phyloP scores from a whole-genome alignment of 306 rosid genomes.

The Lathyrus sativus region DNA sequence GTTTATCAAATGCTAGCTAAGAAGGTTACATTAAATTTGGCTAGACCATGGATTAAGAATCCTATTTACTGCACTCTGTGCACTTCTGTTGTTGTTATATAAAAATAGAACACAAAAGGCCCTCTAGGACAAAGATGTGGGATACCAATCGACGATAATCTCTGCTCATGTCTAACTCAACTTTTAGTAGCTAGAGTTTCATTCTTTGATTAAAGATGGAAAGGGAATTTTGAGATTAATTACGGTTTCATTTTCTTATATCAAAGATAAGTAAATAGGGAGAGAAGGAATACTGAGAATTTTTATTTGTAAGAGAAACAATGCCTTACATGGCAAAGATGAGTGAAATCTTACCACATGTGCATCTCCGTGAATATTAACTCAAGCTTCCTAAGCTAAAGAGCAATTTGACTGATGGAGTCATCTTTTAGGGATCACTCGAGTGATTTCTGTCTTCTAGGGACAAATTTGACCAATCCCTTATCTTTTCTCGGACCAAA shows the following conservation, averaged over 20 bases:
- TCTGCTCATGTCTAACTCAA: background rate
- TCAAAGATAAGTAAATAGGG: no score
- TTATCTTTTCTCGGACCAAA: background rate
- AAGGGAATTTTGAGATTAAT: background rate
- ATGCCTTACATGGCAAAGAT: background rate
- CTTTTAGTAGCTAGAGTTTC: background rate
- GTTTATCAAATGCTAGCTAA: conserved; percentile 1
- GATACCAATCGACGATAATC: background rate
- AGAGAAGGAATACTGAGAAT: no score
- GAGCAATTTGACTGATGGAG: background rate
- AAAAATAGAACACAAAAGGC: background rate
- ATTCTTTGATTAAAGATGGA: background rate
- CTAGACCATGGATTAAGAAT: background rate
- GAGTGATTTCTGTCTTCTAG: background rate
- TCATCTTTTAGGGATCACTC: background rate
- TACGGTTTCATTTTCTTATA: background rate
- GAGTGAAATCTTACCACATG: background rate
- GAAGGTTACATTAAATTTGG: background rate
- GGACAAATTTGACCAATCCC: background rate
- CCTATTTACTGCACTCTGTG: background rate
- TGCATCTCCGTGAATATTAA: background rate
- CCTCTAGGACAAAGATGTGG: background rate
- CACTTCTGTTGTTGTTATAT: background rate
- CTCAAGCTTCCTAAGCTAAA: background rate
- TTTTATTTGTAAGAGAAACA: background rate